These are phyloP conservation scores for Escallonia herrerae DNA, from an alignment of 129 eudicot species.

Conservation along the genomic window DNA sequence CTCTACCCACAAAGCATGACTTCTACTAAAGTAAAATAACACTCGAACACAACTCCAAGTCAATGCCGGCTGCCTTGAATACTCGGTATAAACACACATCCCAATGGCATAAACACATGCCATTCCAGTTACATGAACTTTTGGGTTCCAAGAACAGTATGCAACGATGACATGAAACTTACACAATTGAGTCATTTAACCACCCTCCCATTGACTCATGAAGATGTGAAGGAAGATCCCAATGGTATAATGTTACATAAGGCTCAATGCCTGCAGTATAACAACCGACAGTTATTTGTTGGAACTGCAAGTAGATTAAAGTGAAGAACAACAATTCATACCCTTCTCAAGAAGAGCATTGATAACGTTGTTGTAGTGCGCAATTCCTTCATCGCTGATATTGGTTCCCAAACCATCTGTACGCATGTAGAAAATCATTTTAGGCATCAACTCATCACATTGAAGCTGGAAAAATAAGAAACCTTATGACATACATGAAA, in stretches of 20 bases:
- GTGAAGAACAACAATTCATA: constrained; percentile 13
- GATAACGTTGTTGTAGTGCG: constrained; percentile 57
- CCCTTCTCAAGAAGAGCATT: constrained; percentile 72
- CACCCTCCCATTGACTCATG: constrained; percentile 61
- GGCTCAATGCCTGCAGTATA: constrained; percentile 62
- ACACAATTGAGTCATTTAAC: constrained; percentile 61
- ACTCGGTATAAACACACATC: too few species aligned
- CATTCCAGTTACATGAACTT: too few species aligned
- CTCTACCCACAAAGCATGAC: too few species aligned
- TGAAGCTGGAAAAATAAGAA: background rate
- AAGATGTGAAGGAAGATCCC: constrained; percentile 80
- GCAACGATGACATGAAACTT: constrained; percentile 16
- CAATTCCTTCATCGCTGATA: constrained; percentile 60
- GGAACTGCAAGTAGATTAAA: constrained; percentile 1
- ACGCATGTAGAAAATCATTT: constrained; percentile 10
- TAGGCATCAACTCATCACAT: constrained; percentile 13
- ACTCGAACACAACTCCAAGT: too few species aligned
- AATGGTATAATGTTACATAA: constrained; percentile 67
- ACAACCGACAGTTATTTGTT: constrained; percentile 11
- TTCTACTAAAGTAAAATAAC: too few species aligned
- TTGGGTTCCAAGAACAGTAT: background rate
- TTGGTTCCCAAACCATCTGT: constrained; percentile 75
- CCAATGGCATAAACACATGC: too few species aligned
- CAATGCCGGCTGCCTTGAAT: too few species aligned
- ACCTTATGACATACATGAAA: background rate